Percentiles rank a stretch among this genome's conserved stretches.
Evolutionary conservation across 192 early-diverging fungal species (phyloP).

Genomic region (Rhizophagus clarus): DNA sequence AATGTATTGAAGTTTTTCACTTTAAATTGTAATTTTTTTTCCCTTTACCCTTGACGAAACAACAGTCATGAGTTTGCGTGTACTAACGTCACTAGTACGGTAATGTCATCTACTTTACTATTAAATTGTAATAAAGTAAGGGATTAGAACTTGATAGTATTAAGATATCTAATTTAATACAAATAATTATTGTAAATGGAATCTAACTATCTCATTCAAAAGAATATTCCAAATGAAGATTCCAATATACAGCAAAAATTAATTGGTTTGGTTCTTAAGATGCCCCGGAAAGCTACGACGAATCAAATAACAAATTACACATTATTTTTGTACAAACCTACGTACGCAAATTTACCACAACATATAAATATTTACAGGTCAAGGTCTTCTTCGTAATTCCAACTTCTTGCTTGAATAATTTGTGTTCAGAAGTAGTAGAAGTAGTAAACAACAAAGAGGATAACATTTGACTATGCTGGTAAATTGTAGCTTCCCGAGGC

Average conservation of each 20-base stretch:
- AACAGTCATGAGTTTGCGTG: constrained; percentile 22
- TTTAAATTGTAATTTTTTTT: neutral
- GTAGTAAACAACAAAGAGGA: neutral
- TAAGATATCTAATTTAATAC: neutral
- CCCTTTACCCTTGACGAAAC: neutral
- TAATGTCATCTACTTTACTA: constrained; percentile 64
- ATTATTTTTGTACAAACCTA: neutral
- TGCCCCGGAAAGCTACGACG: neutral
- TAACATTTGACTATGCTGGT: neutral
- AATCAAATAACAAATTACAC: neutral
- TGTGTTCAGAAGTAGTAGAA: neutral
- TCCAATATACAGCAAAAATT: neutral
- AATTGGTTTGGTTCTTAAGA: neutral
- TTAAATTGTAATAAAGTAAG: constrained; percentile 1
- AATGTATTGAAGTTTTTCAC: neutral
- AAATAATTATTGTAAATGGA: neutral
- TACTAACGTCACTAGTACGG: constrained; percentile 57
- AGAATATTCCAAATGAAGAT: neutral
- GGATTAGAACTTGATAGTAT: constrained; percentile 4
- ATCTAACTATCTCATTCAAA: neutral
- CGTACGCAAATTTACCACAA: neutral
- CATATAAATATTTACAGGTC: neutral
- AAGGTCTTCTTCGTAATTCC: neutral
- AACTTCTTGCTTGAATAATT: neutral
- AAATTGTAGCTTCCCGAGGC: neutral